phyloP scores from a whole-genome alignment of 768 basidiomycete genomes.

The Mycena alexandri region DNA sequence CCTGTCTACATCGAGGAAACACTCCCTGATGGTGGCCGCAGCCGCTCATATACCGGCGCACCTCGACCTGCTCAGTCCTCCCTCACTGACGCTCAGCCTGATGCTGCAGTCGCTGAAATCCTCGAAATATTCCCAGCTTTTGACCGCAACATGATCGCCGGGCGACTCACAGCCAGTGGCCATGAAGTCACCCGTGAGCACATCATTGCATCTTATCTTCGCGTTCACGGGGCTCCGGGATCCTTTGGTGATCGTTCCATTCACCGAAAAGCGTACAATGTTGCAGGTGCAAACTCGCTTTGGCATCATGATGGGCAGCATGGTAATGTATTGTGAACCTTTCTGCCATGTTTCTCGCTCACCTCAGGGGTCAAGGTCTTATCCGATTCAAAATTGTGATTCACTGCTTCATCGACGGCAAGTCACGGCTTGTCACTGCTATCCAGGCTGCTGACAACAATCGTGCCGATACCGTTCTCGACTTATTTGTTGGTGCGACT shows the following conservation, averaged over 20 bases:
- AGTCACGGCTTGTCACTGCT: constrained; percentile 50
- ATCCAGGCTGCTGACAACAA: constrained; percentile 57
- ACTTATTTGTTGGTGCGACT: constrained; percentile 46
- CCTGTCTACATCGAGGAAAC: constrained; percentile 21
- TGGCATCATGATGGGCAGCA: constrained; percentile 56
- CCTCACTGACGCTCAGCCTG: too few relatives aligned
- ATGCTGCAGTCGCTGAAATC: too few relatives aligned
- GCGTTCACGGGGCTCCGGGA: constrained; percentile 39
- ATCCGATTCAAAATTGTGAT: constrained; percentile 46
- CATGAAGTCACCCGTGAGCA: constrained; percentile 36
- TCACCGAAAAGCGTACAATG: constrained; percentile 45
- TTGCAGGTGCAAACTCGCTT: constrained; percentile 52
- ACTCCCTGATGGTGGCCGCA: constrained; percentile 4
- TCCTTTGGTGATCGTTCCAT: constrained; percentile 45
- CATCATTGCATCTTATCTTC: constrained; percentile 35
- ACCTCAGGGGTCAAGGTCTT: constrained; percentile 33
- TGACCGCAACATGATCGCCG: constrained; percentile 45
- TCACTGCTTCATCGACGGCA: constrained; percentile 57
- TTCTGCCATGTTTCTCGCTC: too few relatives aligned
- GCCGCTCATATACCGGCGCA: too few relatives aligned
- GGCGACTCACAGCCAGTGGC: constrained; percentile 37
- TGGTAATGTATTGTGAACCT: constrained; percentile 36
- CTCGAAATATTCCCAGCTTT: too few relatives aligned
- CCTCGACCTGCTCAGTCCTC: too few relatives aligned
- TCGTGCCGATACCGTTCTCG: constrained; percentile 51